Conservation (phyloP, 2,329 filamentous ascomycete genomes). For the Colletotrichum lupini region DNA sequence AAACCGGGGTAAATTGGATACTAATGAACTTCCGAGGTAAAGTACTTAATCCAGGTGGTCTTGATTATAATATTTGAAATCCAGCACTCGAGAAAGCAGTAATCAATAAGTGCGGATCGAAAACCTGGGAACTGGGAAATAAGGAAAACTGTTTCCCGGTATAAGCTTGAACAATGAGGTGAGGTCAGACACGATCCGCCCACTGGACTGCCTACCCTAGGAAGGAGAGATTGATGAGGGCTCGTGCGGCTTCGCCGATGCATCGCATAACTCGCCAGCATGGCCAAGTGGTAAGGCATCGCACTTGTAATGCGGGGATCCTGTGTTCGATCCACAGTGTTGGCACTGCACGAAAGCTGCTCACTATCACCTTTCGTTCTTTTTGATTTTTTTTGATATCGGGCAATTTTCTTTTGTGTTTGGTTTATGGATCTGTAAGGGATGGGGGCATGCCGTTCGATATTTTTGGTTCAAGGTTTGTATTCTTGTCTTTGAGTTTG, state of each 20-base stretch:
- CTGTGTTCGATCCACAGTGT: slow-evolving; percentile 47
- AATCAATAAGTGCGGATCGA: not conserved
- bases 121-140: not conserved
- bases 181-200: too few species aligned
- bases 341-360: slow-evolving; percentile 35
- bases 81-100: not conserved
- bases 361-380: rapidly evolving
- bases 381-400: not conserved
- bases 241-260: not conserved
- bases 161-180: not conserved
- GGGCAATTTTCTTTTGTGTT: not conserved
- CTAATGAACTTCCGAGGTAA: too few species aligned
- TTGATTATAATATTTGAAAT: not conserved
- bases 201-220: too few species aligned
- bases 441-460: too few species aligned
- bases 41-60: not conserved
- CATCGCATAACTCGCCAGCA: slow-evolving; percentile 37
- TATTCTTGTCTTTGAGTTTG: too few species aligned
- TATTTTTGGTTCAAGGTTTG: too few species aligned
- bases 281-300: slow-evolving; percentile 49
- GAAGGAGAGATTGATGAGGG: not conserved
- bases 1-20: not conserved
- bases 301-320: slow-evolving; percentile 50
- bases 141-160: not conserved
- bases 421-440: not conserved